Conservation (phyloP, 352 stramenopile species). For the Globisporangium sylvaticum region DNA sequence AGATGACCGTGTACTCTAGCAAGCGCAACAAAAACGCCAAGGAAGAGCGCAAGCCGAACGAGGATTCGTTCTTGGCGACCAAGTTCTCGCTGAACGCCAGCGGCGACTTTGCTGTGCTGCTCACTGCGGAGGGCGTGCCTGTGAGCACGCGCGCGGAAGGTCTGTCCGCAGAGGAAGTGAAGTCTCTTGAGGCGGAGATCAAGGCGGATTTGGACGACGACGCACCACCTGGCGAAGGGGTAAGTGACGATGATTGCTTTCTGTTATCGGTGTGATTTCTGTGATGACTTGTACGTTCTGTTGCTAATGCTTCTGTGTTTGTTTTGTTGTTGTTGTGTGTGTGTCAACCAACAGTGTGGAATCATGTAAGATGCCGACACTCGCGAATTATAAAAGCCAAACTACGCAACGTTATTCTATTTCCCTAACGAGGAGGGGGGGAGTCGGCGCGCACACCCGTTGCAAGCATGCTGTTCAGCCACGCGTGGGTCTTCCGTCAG, state of each 20-base stretch:
- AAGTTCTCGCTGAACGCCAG: constrained; percentile 74
- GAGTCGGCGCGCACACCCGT: neutral
- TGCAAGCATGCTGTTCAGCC: neutral
- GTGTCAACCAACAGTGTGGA: constrained; percentile 21
- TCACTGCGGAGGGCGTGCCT: constrained; percentile 58
- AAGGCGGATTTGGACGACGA: constrained; percentile 50
- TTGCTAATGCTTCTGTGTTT: neutral
- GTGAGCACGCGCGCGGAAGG: constrained; percentile 66
- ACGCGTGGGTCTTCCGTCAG: neutral
- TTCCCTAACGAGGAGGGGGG: neutral
- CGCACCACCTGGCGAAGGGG: constrained; percentile 40
- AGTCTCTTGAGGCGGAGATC: constrained; percentile 51
- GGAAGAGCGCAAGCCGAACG: constrained; percentile 61
- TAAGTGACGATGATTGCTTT: constrained; percentile 25
- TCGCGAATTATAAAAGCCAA: constrained; percentile 12
- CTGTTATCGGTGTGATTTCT: neutral
- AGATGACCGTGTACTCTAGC: constrained; percentile 73
- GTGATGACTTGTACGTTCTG: neutral
- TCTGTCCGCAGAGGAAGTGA: constrained; percentile 53
- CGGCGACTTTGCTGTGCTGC: constrained; percentile 64
- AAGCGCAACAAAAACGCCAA: constrained; percentile 79
- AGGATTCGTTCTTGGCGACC: constrained; percentile 75
- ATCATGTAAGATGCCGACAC: constrained; percentile 29
- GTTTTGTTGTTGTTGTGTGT: neutral
- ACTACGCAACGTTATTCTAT: constrained; percentile 2